A percentile compares a stretch with the other conserved stretches of the same genome.
Evolutionary conservation across 2,329 filamentous ascomycete species (phyloP).

Genomic region (Alternaria longipes): DNA sequence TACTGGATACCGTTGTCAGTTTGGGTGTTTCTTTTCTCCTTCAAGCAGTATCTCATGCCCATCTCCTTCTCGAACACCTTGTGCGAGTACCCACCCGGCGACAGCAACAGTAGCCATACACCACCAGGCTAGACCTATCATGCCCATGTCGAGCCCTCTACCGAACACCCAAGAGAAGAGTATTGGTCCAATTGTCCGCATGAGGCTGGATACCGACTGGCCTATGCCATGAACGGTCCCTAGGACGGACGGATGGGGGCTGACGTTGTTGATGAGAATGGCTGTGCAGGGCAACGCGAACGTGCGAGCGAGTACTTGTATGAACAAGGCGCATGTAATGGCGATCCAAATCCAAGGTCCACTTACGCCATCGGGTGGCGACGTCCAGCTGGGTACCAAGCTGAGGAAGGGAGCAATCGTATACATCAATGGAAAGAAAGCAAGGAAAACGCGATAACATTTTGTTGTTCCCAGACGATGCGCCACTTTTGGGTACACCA

Average conservation of each 20-base stretch:
- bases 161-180: conserved; percentile 70
- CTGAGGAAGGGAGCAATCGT: conserved; percentile 56
- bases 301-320: conserved; percentile 59
- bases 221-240: conserved; percentile 67
- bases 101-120: conserved; percentile 61
- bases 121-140: conserved; percentile 70
- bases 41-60: conserved; percentile 73
- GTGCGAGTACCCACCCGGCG: conserved; percentile 61
- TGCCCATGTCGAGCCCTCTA: conserved; percentile 63
- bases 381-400: conserved; percentile 51
- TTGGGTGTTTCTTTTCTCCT: conserved; percentile 35
- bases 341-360: conserved; percentile 55
- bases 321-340: conserved; percentile 53
- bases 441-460: conserved; percentile 54
- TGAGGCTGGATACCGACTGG: conserved; percentile 67
- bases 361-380: conserved; percentile 52
- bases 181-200: conserved; percentile 68
- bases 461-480: conserved; percentile 54
- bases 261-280: conserved; percentile 61
- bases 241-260: conserved; percentile 64
- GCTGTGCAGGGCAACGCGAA: conserved; percentile 66
- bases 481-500: conserved; percentile 56
- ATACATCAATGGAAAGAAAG: conserved; percentile 58
- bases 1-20: neutral
- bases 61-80: conserved; percentile 67